Base-by-base conservation (phyloP, 352 stramenopile species). In the Thraustochytrium striatum region DNA sequence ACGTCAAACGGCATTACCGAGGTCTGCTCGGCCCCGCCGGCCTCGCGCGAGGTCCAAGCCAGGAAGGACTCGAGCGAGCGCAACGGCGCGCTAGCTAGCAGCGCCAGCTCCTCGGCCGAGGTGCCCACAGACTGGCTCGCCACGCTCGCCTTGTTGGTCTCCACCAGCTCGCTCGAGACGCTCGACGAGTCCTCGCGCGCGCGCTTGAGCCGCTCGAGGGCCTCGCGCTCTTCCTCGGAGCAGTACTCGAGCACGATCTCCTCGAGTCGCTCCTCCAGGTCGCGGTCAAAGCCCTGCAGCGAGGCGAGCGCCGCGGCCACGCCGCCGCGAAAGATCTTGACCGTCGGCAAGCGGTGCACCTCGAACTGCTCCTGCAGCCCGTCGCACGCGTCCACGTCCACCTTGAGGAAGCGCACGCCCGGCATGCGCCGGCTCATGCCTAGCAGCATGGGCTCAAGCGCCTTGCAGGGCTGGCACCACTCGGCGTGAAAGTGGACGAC, bases 371-470 rank as follows among this genome's bases (percentile, higher is more conserved):
- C 30, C 28, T 19, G 25, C 11, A 83, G 9, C 32, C 53, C 25
- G 53, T 83, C 80, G 58, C 80, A 83, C 9, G 83, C 80, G n/a
- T 83, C 80, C 16, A 83, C 32, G 61, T 83, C 80, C 25, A 82
- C 72, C 21, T 47, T 16, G 21, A 82, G 47, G 59, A 83, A 83
- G 0, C 61, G 68, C 8, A 78, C 80, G 25, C 44, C 61, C 21
- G 80, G 80, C 2, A 61, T 83, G 9, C 16, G 19, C 9, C 69
- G 47, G 21, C 72, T 61, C 53, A 83, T 57, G 9, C 35, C 47
- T 2, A 52, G n/a, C 13, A 84, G 21, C 16, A 69, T 53, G 8
- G 79, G 79, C 13, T 19, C 57, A 30, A 83, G 9, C 43, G 43
- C 39, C 38, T 75, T 82, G 72, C 79, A 82, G 2, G 59, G 70